Evolutionary conservation across 208 protist species (phyloP).

Genomic region (Leishmania major): DNA sequence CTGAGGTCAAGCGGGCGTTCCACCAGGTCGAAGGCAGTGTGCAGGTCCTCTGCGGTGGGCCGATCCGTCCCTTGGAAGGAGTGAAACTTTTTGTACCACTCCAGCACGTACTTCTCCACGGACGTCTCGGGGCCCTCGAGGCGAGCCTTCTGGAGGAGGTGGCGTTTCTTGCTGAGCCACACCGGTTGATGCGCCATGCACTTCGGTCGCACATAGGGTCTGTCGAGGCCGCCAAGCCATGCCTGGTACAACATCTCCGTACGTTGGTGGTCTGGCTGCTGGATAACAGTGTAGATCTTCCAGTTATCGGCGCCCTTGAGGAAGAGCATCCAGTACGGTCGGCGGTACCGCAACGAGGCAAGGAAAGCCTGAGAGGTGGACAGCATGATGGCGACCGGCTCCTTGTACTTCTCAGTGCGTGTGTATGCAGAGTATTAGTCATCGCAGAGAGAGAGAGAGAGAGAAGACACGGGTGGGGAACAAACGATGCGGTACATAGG

Average conservation of each 20-base stretch:
- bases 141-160: slow-evolving; percentile 78
- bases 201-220: slow-evolving; percentile 87
- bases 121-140: slow-evolving; percentile 86
- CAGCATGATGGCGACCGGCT: slow-evolving; percentile 31
- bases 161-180: slow-evolving; percentile 91
- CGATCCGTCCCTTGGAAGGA: slow-evolving; percentile 83
- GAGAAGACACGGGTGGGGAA: too few relatives aligned
- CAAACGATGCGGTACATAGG: not conserved
- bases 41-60: slow-evolving; percentile 85
- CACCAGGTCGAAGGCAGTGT: slow-evolving; percentile 89
- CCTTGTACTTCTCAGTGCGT: not conserved
- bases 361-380: slow-evolving; percentile 23
- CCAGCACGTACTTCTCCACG: slow-evolving; percentile 88
- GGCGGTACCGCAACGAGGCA: slow-evolving; percentile 59
- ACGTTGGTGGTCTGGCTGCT: slow-evolving; percentile 90
- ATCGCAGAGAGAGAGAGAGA: not conserved
- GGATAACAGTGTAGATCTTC: slow-evolving; percentile 92
- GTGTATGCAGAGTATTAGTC: not conserved
- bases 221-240: slow-evolving; percentile 90
- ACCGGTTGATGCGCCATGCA: slow-evolving; percentile 90
- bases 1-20: slow-evolving; percentile 90
- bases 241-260: slow-evolving; percentile 94
- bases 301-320: slow-evolving; percentile 91
- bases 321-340: slow-evolving; percentile 87
- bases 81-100: slow-evolving; percentile 86